A percentile compares a stretch with the other conserved stretches of the same genome.
Evolutionary conservation across 805 yeast genomes (phyloP).

Genomic region (Nematodospora valgi): DNA sequence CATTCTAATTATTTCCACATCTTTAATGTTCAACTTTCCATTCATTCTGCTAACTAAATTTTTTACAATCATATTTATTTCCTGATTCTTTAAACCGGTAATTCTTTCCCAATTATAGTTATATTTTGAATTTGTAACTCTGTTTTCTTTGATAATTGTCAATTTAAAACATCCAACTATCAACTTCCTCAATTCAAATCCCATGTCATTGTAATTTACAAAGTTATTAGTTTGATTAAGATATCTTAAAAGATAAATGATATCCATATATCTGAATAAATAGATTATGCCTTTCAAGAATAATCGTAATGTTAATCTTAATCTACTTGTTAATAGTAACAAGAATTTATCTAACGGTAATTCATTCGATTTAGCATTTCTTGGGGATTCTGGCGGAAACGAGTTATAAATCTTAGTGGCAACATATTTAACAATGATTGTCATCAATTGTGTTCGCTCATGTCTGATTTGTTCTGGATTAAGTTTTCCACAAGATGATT

Average conservation of each 20-base stretch:
- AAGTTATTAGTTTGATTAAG: constrained; percentile 44
- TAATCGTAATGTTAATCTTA: constrained; percentile 30
- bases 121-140: constrained; percentile 7
- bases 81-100: constrained; percentile 35
- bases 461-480: constrained; percentile 21
- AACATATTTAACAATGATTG: constrained; percentile 38
- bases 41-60: constrained; percentile 37
- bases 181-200: constrained; percentile 37
- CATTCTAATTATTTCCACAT: constrained; percentile 33
- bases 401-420: constrained; percentile 42
- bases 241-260: constrained; percentile 41
- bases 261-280: constrained; percentile 45
- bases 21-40: constrained; percentile 37
- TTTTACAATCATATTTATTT: constrained; percentile 32
- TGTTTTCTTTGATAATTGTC: constrained; percentile 31
- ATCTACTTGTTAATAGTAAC: constrained; percentile 34
- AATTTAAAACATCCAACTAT: constrained; percentile 41
- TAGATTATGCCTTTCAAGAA: constrained; percentile 42
- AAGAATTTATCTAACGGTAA: constrained; percentile 40
- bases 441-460: constrained; percentile 39
- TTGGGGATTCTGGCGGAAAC: constrained; percentile 39
- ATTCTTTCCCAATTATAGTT: constrained; percentile 30
- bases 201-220: constrained; percentile 43
- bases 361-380: constrained; percentile 19
- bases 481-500: constrained; percentile 4